These are phyloP conservation scores for Termitomyces sp. DNA, from an alignment of 768 basidiomycete genomes.

Conservation along the genomic window DNA sequence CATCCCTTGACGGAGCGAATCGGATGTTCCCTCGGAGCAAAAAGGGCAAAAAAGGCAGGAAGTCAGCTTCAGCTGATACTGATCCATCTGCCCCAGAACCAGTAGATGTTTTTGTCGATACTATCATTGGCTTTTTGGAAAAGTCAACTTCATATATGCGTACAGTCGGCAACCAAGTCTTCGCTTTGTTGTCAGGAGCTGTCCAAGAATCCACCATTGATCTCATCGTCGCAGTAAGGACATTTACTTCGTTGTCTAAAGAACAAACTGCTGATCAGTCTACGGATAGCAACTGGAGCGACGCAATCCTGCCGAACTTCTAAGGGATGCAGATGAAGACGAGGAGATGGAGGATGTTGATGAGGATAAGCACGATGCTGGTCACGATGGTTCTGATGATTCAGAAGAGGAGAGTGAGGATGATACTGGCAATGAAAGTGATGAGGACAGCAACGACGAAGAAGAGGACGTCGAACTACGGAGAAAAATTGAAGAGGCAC, in stretches of 20 bases:
- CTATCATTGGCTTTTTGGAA: slow-evolving; percentile 88
- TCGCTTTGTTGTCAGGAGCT: slow-evolving; percentile 65
- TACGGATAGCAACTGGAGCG: slow-evolving; percentile 78
- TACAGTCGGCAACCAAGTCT: slow-evolving; percentile 75
- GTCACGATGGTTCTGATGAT: slow-evolving; percentile 26
- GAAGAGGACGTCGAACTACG: slow-evolving; percentile 62
- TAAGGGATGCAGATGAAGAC: slow-evolving; percentile 44
- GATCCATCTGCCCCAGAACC: slow-evolving; percentile 49
- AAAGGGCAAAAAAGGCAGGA: slow-evolving; percentile 38
- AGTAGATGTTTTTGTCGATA: slow-evolving; percentile 83
- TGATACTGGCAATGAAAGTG: slow-evolving; percentile 29
- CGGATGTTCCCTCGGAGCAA: slow-evolving; percentile 45
- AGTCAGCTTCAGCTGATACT: slow-evolving; percentile 25
- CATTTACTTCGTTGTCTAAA: not conserved
- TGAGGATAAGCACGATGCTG: slow-evolving; percentile 31
- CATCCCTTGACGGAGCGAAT: slow-evolving; percentile 54
- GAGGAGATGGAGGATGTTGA: slow-evolving; percentile 42
- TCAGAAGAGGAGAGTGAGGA: slow-evolving; percentile 29
- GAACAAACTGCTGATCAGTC: not conserved
- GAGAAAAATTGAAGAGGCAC: slow-evolving; percentile 60
- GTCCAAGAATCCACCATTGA: slow-evolving; percentile 72
- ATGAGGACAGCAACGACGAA: slow-evolving; percentile 39
- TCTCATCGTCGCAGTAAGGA: slow-evolving; percentile 74
- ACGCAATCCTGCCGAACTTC: slow-evolving; percentile 55
- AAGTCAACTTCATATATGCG: slow-evolving; percentile 78